phyloP scores from a whole-genome alignment of 2,329 filamentous ascomycete genomes.

The Paecilomyces fulvus region DNA sequence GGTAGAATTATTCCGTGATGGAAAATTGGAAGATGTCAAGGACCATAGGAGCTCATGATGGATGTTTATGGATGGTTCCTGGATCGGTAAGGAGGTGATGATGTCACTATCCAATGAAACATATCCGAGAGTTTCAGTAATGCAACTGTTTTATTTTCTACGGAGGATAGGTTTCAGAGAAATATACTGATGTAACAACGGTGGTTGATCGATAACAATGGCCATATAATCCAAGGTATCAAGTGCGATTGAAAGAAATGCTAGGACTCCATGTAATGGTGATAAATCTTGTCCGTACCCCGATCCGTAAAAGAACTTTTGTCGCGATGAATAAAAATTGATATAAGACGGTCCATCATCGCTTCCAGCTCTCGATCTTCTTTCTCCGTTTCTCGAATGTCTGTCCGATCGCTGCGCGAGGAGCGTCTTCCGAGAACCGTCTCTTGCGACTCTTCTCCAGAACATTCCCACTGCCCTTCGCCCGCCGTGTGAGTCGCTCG shows the following conservation, averaged over 20 bases:
- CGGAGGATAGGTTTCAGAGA: too few relatives aligned
- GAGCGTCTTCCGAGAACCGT: slow-evolving; percentile 60
- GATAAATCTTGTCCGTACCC: neutral
- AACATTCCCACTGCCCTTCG: slow-evolving; percentile 47
- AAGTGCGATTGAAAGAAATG: neutral
- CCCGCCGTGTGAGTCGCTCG: slow-evolving; percentile 68
- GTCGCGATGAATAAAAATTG: neutral
- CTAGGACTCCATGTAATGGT: neutral
- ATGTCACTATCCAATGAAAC: neutral
- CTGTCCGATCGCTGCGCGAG: slow-evolving; percentile 62
- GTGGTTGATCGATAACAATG: neutral
- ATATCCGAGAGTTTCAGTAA: neutral
- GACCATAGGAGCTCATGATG: neutral
- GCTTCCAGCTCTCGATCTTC: slow-evolving; percentile 36
- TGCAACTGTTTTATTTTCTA: too few relatives aligned
- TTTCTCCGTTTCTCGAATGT: slow-evolving; percentile 37
- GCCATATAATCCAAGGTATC: neutral
- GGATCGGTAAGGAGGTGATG: neutral
- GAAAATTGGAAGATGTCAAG: neutral
- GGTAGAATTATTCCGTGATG: neutral
- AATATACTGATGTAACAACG: neutral
- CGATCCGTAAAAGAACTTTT: neutral
- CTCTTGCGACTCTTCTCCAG: slow-evolving; percentile 83
- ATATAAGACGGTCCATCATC: neutral
- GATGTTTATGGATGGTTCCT: neutral